phyloP scores from a whole-genome alignment of 2,329 filamentous ascomycete genomes.

The Colletotrichum gloeosporioides region DNA sequence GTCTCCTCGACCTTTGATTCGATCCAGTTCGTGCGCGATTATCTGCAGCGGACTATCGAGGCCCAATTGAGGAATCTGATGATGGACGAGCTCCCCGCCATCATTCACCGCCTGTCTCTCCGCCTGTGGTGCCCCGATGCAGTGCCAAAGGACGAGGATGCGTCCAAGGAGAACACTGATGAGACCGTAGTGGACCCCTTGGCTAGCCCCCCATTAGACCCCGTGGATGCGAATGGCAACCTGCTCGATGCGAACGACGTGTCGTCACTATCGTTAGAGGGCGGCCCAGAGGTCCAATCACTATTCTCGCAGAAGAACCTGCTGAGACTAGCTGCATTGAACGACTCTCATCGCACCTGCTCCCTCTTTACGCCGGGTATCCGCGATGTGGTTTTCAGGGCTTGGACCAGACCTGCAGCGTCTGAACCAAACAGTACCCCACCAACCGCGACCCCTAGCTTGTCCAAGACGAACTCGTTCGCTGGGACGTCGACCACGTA shows the following conservation, averaged over 20 bases:
- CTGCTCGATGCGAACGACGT: constrained; percentile 77
- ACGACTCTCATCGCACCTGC: constrained; percentile 86
- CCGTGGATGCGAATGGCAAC: constrained; percentile 81
- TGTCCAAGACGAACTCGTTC: constrained; percentile 70
- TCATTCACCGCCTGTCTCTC: constrained; percentile 91
- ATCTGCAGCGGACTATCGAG: constrained; percentile 95
- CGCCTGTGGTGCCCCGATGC: constrained; percentile 91
- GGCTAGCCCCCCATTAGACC: constrained; percentile 79
- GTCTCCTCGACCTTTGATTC: constrained; percentile 99
- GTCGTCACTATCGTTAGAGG: constrained; percentile 79
- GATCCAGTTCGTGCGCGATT: constrained; percentile 97
- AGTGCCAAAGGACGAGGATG: constrained; percentile 66
- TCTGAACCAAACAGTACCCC: constrained; percentile 58
- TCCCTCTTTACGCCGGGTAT: constrained; percentile 94
- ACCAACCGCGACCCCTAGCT: constrained; percentile 54
- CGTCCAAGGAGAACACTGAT: constrained; percentile 53
- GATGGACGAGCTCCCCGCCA: constrained; percentile 97
- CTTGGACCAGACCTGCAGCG: constrained; percentile 82
- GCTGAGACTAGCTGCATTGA: constrained; percentile 79
- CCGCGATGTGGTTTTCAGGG: constrained; percentile 86
- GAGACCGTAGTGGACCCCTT: constrained; percentile 79
- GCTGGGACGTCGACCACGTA: constrained; percentile 68
- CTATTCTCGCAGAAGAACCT: constrained; percentile 97
- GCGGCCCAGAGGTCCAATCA: constrained; percentile 81
- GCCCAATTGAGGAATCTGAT: constrained; percentile 89